Percentiles rank a stretch among this genome's conserved stretches.
Evolutionary conservation across 2,329 filamentous ascomycete genomes (phyloP).

Genomic region (Metarhizium brunneum): DNA sequence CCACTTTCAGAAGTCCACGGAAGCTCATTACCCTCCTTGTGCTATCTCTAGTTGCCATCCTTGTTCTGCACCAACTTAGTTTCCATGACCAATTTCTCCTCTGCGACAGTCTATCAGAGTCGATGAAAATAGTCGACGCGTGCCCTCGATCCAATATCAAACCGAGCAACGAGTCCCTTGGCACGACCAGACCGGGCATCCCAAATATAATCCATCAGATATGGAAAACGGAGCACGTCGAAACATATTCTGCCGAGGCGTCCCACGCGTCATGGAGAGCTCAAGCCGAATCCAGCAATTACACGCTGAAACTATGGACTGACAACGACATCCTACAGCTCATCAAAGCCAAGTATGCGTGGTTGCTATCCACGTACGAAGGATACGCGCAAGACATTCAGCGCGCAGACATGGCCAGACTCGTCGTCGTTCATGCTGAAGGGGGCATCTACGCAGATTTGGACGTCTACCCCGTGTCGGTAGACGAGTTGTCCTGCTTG

Average conservation of each 20-base stretch:
- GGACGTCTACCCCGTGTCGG: slow-evolving; percentile 12
- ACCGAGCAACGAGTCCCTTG: not conserved
- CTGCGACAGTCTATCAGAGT: not conserved
- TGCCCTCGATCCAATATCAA: not conserved
- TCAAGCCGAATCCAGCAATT: slow-evolving; percentile 9
- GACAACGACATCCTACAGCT: slow-evolving; percentile 12
- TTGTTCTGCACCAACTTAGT: not conserved
- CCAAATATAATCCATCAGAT: slow-evolving; percentile 15
- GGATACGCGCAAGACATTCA: slow-evolving; percentile 14
- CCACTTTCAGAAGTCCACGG: not conserved
- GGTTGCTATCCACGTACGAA: slow-evolving; percentile 14
- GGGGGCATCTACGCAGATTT: slow-evolving; percentile 16
- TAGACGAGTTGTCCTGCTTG: slow-evolving; percentile 8
- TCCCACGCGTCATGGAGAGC: slow-evolving; percentile 11
- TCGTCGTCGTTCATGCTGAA: slow-evolving; percentile 13
- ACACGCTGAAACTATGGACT: slow-evolving; percentile 16
- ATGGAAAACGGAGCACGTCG: slow-evolving; percentile 12
- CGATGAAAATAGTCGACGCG: not conserved
- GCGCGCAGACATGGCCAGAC: slow-evolving; percentile 14
- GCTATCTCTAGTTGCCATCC: not conserved
- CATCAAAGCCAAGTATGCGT: slow-evolving; percentile 10
- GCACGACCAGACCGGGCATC: not conserved
- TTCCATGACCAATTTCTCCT: not conserved
- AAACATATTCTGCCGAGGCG: slow-evolving; percentile 10
- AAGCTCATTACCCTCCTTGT: not conserved